Base-by-base conservation (phyloP, 2,329 filamentous ascomycete species). In the Acrodontium crateriforme region DNA sequence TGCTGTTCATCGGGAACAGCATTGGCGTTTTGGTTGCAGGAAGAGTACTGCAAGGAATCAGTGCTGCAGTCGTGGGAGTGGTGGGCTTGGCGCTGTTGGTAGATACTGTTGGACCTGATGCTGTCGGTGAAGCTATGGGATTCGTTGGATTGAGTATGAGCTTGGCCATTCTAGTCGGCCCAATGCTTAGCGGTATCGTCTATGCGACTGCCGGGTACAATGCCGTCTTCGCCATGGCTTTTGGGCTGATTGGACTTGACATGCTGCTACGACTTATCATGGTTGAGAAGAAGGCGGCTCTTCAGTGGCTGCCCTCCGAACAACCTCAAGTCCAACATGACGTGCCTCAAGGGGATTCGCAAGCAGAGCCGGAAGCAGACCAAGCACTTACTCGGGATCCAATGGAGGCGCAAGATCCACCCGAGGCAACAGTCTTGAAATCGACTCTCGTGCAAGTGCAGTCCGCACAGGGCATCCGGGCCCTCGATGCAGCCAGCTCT, bases 51-150 rank as follows among this genome's bases (percentile, higher is more conserved):
- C 78, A 84, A 47, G 78, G 79, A 0, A 50, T 71, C 5, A 74
- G 71, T 17, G 77, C 76, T 2, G 73, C 74, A 2, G 67, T 83
- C 2, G 78, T 83, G 5, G 84, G 78, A 77, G 74, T 72, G 0
- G 75, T 80, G 0, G 79, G 78, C 0, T 59, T 77, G 17, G 78
- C 79, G 0, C 53, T 85, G 19, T 47, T 84, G 10, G 75, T 75
- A 3, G 79, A 85, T 44, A 82, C 77, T 0, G 70, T 81, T 20
- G 70, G 67, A 1, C 59, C 66, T 34, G 59, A 65, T 4, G 61
- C 67, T 11, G 65, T 81, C 10, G 78, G 76, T 0, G 59, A 74
- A 35, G 67, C 68, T 0, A 71, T 82, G 59, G 79, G 79, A 1
- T 81, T 71, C 44, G 64, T 81, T 0, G 66, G 64, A 28, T 58